Base-by-base conservation (phyloP, 2,329 filamentous ascomycete species). In the Aspergillus carbonarius region DNA sequence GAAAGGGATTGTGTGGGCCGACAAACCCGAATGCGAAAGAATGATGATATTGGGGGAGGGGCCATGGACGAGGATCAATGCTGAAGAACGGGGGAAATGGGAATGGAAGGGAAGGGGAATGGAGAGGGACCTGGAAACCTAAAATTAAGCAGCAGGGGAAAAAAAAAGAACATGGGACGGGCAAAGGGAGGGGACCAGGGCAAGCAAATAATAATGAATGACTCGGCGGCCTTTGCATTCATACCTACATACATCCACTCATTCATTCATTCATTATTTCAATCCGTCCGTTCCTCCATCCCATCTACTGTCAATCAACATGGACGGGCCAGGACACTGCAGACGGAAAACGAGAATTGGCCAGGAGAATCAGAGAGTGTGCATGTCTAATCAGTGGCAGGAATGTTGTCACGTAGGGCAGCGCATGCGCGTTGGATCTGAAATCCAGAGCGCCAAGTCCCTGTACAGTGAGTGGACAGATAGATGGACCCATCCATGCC, bases 391-490 rank as follows among this genome's bases (percentile, higher is more conserved):
- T 59, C 53, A 54, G 59, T 59, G 63, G 63, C 61, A 61, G 63
- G 63, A 64, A 64, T 64, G 61, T 64, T 63, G 63, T 64, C 61
- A 64, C 63, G 61, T 63, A 64, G 63, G 61, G 55, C 61, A 65
- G 61, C 63, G 60, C 58, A 55, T 60, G 61, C 61, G 58, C 55
- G 60, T 59, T 63, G 59, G 52, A 65, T 61, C 63, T 60, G 49
- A 54, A 60, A 62, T 58, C 49, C 60, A 37, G 55, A 59, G 51
- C 50, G 60, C 60, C 60, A 64, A 63, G 61, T 51, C 49, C 56
- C 35, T 46, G 44, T 32, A 25, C 44, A 48, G 25, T 56, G 55
- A 58, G 34, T 42, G 35, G 40, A 52, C 52, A 51, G 57, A 57
- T 57, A 51, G 57, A 57, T 57, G 54, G 32, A 40, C 44, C 44